Percentiles rank a stretch among this genome's conserved stretches.
These are phyloP conservation scores for Ambrosia artemisiifolia DNA, from an alignment of 129 eudicot species.

Conservation along the genomic window DNA sequence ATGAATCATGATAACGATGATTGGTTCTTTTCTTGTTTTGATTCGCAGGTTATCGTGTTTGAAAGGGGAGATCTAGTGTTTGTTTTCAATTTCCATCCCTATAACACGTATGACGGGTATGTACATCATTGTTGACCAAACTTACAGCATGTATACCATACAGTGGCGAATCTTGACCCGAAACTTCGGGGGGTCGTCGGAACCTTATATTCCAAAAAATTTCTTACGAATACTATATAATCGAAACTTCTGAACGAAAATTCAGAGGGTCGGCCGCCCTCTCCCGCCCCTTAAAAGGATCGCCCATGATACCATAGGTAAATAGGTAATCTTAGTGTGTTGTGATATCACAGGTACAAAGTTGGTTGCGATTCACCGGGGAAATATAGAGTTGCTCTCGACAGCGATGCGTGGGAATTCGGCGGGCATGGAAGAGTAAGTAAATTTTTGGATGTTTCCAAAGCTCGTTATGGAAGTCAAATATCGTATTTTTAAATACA, in stretches of 20 bases:
- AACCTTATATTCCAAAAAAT: too few relatives aligned
- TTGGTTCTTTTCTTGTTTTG: not conserved
- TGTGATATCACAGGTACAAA: conserved; percentile 60
- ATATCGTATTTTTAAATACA: not conserved
- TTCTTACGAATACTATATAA: too few relatives aligned
- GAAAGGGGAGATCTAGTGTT: conserved; percentile 96
- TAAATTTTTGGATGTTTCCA: not conserved
- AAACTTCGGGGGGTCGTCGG: too few relatives aligned
- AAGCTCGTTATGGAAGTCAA: not conserved
- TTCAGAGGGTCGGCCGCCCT: too few relatives aligned
- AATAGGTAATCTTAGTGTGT: not conserved
- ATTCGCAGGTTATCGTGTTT: conserved; percentile 82
- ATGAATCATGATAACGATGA: not conserved
- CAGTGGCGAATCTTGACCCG: too few relatives aligned
- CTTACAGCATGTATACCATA: not conserved
- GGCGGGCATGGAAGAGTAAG: conserved; percentile 99
- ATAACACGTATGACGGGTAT: conserved; percentile 87
- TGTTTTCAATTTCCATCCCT: conserved; percentile 88
- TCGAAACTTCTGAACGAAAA: too few relatives aligned
- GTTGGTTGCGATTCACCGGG: conserved; percentile 98
- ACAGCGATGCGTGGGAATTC: conserved; percentile 89
- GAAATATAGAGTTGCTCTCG: conserved; percentile 90
- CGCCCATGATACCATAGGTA: not conserved
- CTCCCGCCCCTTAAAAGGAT: too few relatives aligned
- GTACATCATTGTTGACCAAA: conserved; percentile 1